Evolutionary conservation across 2,329 filamentous ascomycete species (phyloP).

Genomic region (Harringtonia lauricola): DNA sequence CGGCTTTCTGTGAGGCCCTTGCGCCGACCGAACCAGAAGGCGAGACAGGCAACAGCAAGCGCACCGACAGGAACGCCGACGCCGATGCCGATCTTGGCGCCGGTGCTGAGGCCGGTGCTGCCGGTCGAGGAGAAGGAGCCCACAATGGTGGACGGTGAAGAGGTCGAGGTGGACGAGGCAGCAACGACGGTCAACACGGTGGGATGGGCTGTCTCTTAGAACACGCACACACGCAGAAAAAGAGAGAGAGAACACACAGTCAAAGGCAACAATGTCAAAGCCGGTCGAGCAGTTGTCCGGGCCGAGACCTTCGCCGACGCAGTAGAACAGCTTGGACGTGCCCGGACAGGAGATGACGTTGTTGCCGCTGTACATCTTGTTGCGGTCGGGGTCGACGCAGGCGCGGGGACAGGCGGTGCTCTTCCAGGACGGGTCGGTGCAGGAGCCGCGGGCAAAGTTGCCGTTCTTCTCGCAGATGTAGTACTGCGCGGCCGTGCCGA

Average conservation of each 20-base stretch:
- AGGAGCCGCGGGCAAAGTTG: neutral
- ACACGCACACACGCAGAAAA: too few species aligned
- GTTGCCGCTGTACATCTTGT: neutral
- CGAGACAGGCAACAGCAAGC: too few species aligned
- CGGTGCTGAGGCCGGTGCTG: neutral
- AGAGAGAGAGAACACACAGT: neutral
- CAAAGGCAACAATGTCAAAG: neutral
- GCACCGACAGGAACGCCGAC: too few species aligned
- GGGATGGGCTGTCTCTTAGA: too few species aligned
- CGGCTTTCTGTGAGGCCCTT: too few species aligned
- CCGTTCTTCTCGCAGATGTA: neutral
- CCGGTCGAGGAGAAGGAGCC: too few species aligned
- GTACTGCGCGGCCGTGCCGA: neutral
- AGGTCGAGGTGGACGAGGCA: too few species aligned
- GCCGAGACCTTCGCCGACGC: neutral
- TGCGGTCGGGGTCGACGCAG: neutral
- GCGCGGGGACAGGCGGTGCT: neutral
- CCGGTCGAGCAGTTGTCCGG: neutral
- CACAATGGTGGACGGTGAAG: too few species aligned
- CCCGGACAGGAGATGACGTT: neutral
- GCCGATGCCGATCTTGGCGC: neutral
- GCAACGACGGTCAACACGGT: too few species aligned
- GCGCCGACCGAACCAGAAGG: too few species aligned
- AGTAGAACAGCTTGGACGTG: neutral
- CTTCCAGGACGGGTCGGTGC: neutral